phyloP scores from a whole-genome alignment of 306 rosid genomes.

The Prosopis cineraria region DNA sequence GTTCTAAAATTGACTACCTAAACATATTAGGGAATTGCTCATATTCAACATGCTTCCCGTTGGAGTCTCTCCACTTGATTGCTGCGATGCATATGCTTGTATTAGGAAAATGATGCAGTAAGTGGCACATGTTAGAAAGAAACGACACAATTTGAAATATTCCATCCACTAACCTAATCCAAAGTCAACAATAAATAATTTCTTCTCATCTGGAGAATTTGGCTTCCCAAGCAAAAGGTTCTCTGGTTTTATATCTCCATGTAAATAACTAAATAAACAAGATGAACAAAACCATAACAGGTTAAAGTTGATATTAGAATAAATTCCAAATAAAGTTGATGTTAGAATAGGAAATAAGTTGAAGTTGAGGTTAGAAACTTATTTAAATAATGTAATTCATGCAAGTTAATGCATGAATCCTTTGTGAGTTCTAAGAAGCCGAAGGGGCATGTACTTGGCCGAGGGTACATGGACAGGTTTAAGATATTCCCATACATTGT shows the following conservation, averaged over 20 bases:
- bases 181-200: constrained; percentile 92
- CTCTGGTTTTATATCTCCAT: constrained; percentile 97
- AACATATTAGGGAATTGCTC: constrained; percentile 99
- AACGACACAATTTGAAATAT: constrained; percentile 1
- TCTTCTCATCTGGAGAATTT: constrained; percentile 84
- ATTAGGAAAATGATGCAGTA: constrained; percentile 16
- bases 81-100: constrained; percentile 52
- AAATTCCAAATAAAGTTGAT: no score
- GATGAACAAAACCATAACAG: neutral
- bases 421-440: no score
- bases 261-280: constrained; percentile 71
- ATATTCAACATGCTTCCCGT: constrained; percentile 84
- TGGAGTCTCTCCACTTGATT: constrained; percentile 89
- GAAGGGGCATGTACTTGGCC: no score
- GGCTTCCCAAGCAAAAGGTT: constrained; percentile 98
- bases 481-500: no score
- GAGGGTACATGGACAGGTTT: no score
- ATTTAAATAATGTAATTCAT: no score
- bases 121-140: constrained; percentile 5
- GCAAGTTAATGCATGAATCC: no score
- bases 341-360: no score
- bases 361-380: no score
- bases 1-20: constrained; percentile 48
- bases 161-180: constrained; percentile 71
- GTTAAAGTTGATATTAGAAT: no score